These are phyloP conservation scores for Linnemannia zychae DNA, from an alignment of 192 early-diverging fungal species.

Conservation along the genomic window DNA sequence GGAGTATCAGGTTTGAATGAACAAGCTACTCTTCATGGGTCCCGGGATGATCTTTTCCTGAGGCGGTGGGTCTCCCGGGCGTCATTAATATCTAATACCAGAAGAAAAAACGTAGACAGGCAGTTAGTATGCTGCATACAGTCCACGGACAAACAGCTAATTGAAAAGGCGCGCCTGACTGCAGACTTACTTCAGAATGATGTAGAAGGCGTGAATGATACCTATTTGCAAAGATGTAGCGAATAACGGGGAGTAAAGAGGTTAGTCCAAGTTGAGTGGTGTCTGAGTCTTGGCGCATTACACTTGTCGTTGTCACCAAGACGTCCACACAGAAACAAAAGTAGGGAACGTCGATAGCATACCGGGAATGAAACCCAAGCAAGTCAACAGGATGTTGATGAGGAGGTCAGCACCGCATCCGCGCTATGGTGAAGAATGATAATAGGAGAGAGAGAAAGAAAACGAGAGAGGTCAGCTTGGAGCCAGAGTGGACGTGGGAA, in stretches of 20 bases:
- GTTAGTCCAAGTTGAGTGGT: neutral
- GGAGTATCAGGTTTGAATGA: neutral
- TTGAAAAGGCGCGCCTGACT: neutral
- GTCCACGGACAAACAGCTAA: neutral
- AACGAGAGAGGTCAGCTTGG: neutral
- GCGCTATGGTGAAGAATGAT: conserved; percentile 25
- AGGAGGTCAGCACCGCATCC: conserved; percentile 69
- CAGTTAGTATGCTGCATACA: too few relatives aligned
- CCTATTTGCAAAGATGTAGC: conserved; percentile 15
- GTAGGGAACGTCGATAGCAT: conserved; percentile 6
- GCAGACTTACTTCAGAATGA: conserved; percentile 48
- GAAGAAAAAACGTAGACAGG: neutral
- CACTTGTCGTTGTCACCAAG: neutral
- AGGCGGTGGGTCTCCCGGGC: neutral
- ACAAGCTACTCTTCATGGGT: neutral
- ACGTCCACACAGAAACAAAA: neutral
- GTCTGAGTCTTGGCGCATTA: neutral
- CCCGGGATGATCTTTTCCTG: conserved; percentile 6
- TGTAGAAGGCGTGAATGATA: conserved; percentile 59
- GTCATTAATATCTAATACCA: neutral
- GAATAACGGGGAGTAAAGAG: neutral
- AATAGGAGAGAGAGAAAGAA: neutral
- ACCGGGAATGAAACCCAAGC: conserved; percentile 78
- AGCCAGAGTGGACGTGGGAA: neutral
- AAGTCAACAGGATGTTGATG: conserved; percentile 79